Evolutionary conservation across 768 basidiomycete genomes (phyloP).

Genomic region (Auriscalpium microsporum): DNA sequence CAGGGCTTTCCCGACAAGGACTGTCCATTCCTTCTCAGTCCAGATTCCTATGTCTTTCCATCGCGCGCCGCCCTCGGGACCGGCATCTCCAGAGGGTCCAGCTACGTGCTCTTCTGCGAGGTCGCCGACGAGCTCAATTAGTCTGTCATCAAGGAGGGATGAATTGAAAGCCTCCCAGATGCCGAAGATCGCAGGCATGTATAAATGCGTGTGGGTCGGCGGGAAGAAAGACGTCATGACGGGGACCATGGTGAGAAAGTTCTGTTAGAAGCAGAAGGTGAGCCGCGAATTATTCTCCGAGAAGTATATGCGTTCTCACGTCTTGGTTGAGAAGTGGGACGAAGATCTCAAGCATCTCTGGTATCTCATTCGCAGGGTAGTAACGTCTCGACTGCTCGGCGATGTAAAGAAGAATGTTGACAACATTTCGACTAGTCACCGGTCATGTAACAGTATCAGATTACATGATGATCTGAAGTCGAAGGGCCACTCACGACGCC

Average conservation of each 20-base stretch:
- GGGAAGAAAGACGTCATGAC: slow-evolving; percentile 75
- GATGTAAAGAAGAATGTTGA: slow-evolving; percentile 65
- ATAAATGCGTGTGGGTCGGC: slow-evolving; percentile 52
- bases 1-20: slow-evolving; percentile 76
- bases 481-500: slow-evolving; percentile 36
- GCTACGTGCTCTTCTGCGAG: slow-evolving; percentile 65
- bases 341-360: slow-evolving; percentile 62
- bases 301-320: slow-evolving; percentile 31
- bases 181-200: slow-evolving; percentile 63
- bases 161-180: slow-evolving; percentile 79
- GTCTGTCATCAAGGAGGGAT: slow-evolving; percentile 60
- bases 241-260: slow-evolving; percentile 60
- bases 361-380: slow-evolving; percentile 56
- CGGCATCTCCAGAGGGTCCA: slow-evolving; percentile 45
- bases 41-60: slow-evolving; percentile 90
- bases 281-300: not conserved
- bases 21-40: slow-evolving; percentile 74
- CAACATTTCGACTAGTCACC: slow-evolving; percentile 39
- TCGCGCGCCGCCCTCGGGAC: slow-evolving; percentile 43
- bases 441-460: not conserved
- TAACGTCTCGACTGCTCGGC: slow-evolving; percentile 69
- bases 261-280: slow-evolving; percentile 30
- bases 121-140: slow-evolving; percentile 62
- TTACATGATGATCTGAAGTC: not conserved
- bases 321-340: slow-evolving; percentile 64